phyloP scores from a whole-genome alignment of 352 stramenopile species.

The Blastocystis sp. region DNA sequence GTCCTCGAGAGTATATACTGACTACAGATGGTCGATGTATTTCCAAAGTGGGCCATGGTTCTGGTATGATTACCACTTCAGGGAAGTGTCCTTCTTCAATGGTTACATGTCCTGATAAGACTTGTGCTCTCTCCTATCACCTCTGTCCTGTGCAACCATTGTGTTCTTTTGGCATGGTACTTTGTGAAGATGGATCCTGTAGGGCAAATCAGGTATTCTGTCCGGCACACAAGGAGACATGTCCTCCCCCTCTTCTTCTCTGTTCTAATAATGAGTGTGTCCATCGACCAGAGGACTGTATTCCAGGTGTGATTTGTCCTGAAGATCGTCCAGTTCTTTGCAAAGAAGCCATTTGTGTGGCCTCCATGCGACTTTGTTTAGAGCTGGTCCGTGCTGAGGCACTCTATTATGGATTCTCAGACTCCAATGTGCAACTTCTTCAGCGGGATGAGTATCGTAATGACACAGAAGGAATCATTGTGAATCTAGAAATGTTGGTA shows the following conservation, averaged over 20 bases:
- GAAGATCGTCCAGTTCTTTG: background rate
- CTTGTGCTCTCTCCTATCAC: background rate
- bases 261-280: slow-evolving; percentile 26
- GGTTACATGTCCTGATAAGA: slow-evolving; percentile 32
- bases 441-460: background rate
- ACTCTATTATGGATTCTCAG: background rate
- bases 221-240: slow-evolving; percentile 27
- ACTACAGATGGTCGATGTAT: slow-evolving; percentile 42
- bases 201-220: background rate
- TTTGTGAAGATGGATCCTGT: slow-evolving; percentile 27
- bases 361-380: background rate
- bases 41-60: background rate
- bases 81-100: background rate
- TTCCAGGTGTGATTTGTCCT: slow-evolving; percentile 9
- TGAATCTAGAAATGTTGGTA: slow-evolving; percentile 1
- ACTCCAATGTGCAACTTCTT: background rate
- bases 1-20: background rate
- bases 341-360: background rate
- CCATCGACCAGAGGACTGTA: slow-evolving; percentile 33
- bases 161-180: slow-evolving; percentile 37
- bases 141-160: background rate
- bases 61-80: background rate
- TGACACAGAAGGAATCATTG: background rate
- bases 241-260: slow-evolving; percentile 6
- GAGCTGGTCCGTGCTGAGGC: background rate